Percentiles rank a stretch among this genome's conserved stretches.
phyloP scores from a whole-genome alignment of 345 rosid genomes.

The Eutrema yunnanense region DNA sequence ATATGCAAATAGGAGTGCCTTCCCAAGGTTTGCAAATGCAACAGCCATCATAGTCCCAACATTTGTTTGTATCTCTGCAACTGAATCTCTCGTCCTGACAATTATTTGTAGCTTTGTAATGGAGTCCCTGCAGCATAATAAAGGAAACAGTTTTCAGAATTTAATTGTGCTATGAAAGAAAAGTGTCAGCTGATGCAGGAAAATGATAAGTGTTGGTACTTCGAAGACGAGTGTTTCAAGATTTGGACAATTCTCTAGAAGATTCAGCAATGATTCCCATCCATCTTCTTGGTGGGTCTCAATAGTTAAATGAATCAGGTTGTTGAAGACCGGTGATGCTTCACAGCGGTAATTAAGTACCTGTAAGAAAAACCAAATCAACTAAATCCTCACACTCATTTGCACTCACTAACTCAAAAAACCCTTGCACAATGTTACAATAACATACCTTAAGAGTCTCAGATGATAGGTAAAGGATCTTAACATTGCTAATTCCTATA shows the following conservation, averaged over 20 bases:
- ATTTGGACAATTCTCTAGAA: constrained; percentile 12
- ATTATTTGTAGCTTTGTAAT: too few species aligned
- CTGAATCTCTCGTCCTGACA: too few species aligned
- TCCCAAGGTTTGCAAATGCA: too few species aligned
- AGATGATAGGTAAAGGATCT: constrained; percentile 10
- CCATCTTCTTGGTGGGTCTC: background rate
- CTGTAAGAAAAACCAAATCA: background rate
- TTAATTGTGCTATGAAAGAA: too few species aligned
- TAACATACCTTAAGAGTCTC: constrained; percentile 6
- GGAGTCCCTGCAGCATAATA: too few species aligned
- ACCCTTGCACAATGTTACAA: too few species aligned
- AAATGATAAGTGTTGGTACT: background rate
- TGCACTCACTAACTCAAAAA: background rate
- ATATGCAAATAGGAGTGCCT: background rate
- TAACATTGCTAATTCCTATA: background rate
- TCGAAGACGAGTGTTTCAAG: constrained; percentile 13
- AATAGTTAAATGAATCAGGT: constrained; percentile 3
- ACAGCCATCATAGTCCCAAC: too few species aligned
- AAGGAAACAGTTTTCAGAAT: too few species aligned
- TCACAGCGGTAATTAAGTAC: constrained; percentile 13
- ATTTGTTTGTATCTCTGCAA: too few species aligned
- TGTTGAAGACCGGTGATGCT: constrained; percentile 3
- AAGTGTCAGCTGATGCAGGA: too few species aligned
- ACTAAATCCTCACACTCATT: background rate
- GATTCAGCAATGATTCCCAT: constrained; percentile 10